Evolutionary conservation across 164 flowering plant genomes (phyloP).

Genomic region (Nelumbo lutea): DNA sequence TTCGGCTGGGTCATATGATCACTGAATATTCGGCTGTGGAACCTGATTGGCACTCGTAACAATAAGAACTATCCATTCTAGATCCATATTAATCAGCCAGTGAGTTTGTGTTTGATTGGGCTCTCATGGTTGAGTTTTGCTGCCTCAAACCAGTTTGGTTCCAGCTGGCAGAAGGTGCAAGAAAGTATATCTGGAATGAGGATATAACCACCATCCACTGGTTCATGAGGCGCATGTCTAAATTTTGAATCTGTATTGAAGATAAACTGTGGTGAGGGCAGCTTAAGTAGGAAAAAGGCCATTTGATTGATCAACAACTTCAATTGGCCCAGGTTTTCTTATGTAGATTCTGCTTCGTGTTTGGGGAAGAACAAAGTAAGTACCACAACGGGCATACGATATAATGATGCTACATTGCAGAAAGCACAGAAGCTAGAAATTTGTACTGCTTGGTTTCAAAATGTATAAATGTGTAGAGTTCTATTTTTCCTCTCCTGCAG

Average conservation of each 20-base stretch:
- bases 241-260: neutral
- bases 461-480: constrained; percentile 18
- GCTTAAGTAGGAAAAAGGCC: neutral
- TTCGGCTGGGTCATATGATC: constrained; percentile 27
- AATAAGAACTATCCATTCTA: neutral
- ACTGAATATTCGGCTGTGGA: constrained; percentile 3
- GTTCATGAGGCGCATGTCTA: neutral
- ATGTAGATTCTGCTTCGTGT: neutral
- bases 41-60: neutral
- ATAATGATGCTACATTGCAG: neutral
- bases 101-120: neutral
- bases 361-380: neutral
- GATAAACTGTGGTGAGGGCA: neutral
- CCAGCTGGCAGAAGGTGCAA: neutral
- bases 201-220: neutral
- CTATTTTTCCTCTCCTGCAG: neutral
- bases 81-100: neutral
- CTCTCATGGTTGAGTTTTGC: neutral
- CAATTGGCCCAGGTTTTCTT: neutral
- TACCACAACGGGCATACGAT: neutral
- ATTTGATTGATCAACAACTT: too few species aligned
- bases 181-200: neutral
- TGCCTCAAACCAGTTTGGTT: neutral
- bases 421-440: constrained; percentile 2
- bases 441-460: constrained; percentile 10